Evolutionary conservation across 2,329 filamentous ascomycete species (phyloP).

Genomic region (Drechslerella dactyloides): DNA sequence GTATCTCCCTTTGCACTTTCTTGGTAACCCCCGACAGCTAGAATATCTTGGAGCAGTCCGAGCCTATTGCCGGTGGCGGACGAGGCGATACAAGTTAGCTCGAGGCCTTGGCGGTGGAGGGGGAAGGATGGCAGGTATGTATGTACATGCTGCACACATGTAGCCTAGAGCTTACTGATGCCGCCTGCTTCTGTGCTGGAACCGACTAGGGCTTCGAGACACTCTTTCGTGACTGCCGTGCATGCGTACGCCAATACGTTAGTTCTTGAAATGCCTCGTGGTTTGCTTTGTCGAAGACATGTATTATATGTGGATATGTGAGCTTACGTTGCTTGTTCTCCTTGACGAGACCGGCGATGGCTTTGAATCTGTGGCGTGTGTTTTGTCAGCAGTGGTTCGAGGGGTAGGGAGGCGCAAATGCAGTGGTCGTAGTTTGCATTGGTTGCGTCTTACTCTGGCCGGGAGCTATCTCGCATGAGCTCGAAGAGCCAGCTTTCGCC

Average conservation of each 20-base stretch:
- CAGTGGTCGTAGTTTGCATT: background rate
- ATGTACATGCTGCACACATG: slow-evolving; percentile 22
- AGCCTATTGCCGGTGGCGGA: slow-evolving; percentile 7
- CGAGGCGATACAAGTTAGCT: slow-evolving; percentile 1
- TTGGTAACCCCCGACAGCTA: background rate
- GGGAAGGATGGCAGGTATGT: background rate
- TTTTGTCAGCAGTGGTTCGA: background rate
- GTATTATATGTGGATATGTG: background rate
- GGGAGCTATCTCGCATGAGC: slow-evolving; percentile 60
- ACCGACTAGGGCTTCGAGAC: slow-evolving; percentile 38
- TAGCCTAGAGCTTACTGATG: slow-evolving; percentile 46
- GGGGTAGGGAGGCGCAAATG: background rate
- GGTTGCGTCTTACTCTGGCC: slow-evolving; percentile 59
- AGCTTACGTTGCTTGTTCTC: slow-evolving; percentile 31
- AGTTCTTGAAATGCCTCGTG: too few species aligned
- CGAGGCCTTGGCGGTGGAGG: background rate
- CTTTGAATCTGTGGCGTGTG: slow-evolving; percentile 30
- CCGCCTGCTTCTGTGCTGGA: slow-evolving; percentile 27
- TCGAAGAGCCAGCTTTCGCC: slow-evolving; percentile 44
- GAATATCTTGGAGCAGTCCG: slow-evolving; percentile 45
- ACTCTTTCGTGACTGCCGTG: slow-evolving; percentile 35
- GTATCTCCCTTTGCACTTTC: background rate
- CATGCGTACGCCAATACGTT: too few species aligned
- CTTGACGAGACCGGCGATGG: slow-evolving; percentile 25
- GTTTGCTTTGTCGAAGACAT: background rate